These are phyloP conservation scores for Phytophthora foliorum DNA, from an alignment of 352 stramenopile species.

Conservation along the genomic window DNA sequence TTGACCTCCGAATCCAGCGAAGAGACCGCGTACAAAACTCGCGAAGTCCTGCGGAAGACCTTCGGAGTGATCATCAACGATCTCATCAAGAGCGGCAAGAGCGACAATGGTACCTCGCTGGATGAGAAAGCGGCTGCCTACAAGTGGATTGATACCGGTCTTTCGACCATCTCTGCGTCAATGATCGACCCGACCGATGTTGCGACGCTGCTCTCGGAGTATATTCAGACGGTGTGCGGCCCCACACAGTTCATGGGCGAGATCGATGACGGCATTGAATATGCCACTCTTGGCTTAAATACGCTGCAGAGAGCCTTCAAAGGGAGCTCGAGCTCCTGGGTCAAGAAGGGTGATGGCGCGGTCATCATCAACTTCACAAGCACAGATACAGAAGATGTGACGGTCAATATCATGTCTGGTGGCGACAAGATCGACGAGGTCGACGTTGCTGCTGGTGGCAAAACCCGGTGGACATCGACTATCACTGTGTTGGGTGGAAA, in stretches of 20 bases:
- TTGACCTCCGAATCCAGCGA: slow-evolving; percentile 30
- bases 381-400: slow-evolving; percentile 50
- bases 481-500: slow-evolving; percentile 52
- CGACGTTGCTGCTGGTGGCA: slow-evolving; percentile 38
- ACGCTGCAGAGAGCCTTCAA: slow-evolving; percentile 48
- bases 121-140: not conserved
- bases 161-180: not conserved
- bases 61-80: slow-evolving; percentile 36
- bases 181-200: too few species aligned
- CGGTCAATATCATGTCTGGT: slow-evolving; percentile 58
- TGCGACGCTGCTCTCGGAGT: slow-evolving; percentile 39
- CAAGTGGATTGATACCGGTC: not conserved
- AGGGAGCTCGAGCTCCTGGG: slow-evolving; percentile 45
- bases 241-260: too few species aligned
- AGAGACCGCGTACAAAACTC: slow-evolving; percentile 28
- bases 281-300: slow-evolving; percentile 44
- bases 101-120: too few species aligned
- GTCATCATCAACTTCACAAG: slow-evolving; percentile 58
- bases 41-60: slow-evolving; percentile 34
- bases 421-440: slow-evolving; percentile 54
- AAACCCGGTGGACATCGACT: slow-evolving; percentile 45
- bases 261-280: slow-evolving; percentile 49
- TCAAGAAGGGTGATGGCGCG: slow-evolving; percentile 37
- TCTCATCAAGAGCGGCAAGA: slow-evolving; percentile 27
- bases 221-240: slow-evolving; percentile 64